Base-by-base conservation (phyloP, 2,329 filamentous ascomycete genomes). In the Fusarium concolor region DNA sequence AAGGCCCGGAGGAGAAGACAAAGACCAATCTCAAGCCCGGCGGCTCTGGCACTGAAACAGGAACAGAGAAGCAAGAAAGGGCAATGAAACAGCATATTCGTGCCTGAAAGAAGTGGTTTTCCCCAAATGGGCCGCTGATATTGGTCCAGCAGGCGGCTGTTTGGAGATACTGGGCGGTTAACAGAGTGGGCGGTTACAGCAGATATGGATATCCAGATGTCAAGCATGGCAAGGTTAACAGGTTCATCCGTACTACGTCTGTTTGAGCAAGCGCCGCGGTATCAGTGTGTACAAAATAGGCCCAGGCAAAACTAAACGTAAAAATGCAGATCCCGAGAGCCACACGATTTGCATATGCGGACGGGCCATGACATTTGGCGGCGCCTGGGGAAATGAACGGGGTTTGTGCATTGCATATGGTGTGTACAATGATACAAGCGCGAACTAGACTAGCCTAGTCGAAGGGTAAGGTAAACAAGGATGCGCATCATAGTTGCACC, bases 71-170 rank as follows among this genome's bases (percentile, higher is more conserved):
- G 45, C 58, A 17, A 51, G 51, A 68, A 75, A 67, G 67, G 74
- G 77, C 76, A 77, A 80, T 86, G 85, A 87, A 87, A 87, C 85
- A 75, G 68, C 72, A 75, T 76, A 77, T 66, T 77, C 81, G 85
- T 86, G 77, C 86, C 83, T 81, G 77, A 83, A 82, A 71, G 72
- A 75, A 73, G 76, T 76, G 77, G 79, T 78, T 72, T 76, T 72
- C 70, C 66, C 73, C 65, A 67, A 76, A 81, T 71, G 76, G 79
- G 77, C 77, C 76, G 76, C 78, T 79, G 80, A 83, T 81, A 87
- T 86, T 87, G 85, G 85, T 80, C 81, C 76, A 73, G 70, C 67
- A 62, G 80, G 82, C 81, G 81, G 81, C 77, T 83, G 81, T 85
- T 78, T 35, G 83, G 39, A 39, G 38, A 79, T 76, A 53, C 18